These are phyloP conservation scores for Yamadazyma buinensis DNA, from an alignment of 1,139 yeast genomes.

Conservation along the genomic window DNA sequence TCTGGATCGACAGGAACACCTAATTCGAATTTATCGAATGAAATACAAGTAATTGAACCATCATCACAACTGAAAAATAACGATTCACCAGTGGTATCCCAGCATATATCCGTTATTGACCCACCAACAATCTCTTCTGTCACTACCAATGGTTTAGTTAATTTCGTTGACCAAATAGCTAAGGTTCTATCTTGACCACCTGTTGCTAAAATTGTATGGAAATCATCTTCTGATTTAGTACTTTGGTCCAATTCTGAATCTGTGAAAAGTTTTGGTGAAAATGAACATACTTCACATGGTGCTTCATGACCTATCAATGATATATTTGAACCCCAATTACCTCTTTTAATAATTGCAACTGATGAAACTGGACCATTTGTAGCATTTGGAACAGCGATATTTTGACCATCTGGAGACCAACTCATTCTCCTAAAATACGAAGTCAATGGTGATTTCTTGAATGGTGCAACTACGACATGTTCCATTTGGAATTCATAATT, in stretches of 20 bases:
- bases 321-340: slow-evolving; percentile 87
- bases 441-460: slow-evolving; percentile 82
- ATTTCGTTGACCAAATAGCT: slow-evolving; percentile 67
- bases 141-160: slow-evolving; percentile 59
- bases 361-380: slow-evolving; percentile 95
- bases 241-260: slow-evolving; percentile 18
- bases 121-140: slow-evolving; percentile 59
- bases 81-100: slow-evolving; percentile 75
- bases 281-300: slow-evolving; percentile 91
- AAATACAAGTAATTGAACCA: slow-evolving; percentile 72
- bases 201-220: slow-evolving; percentile 62
- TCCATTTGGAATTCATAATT: slow-evolving; percentile 85
- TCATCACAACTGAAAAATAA: slow-evolving; percentile 78
- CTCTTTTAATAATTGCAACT: slow-evolving; percentile 83
- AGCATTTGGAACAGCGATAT: slow-evolving; percentile 94
- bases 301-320: slow-evolving; percentile 94
- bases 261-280: slow-evolving; percentile 70
- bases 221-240: slow-evolving; percentile 17
- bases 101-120: slow-evolving; percentile 69
- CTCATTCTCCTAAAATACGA: slow-evolving; percentile 89
- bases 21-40: slow-evolving; percentile 67
- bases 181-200: slow-evolving; percentile 77
- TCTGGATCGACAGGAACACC: slow-evolving; percentile 73
- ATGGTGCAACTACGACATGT: slow-evolving; percentile 77
- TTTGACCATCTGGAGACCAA: slow-evolving; percentile 99